Percentiles rank a stretch among this genome's conserved stretches.
Conservation (phyloP, 169 alveolate genomes). For the Amoebophrya sp. region DNA sequence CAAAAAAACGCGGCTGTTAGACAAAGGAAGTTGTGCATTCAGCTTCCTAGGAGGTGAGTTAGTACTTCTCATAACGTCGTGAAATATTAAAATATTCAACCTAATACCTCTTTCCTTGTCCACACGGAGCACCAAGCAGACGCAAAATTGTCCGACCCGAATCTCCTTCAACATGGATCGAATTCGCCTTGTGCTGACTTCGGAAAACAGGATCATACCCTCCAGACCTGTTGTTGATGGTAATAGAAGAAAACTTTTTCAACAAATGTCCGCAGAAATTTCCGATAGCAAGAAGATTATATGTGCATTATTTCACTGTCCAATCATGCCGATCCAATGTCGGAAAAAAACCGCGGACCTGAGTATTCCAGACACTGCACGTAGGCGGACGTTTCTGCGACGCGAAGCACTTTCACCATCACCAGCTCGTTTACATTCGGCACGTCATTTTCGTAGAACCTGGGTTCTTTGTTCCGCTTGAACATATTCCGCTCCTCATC, state of each 20-base stretch:
- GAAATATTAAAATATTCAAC: too few species aligned
- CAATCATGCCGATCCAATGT: too few species aligned
- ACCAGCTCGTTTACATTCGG: neutral
- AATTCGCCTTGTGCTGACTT: neutral
- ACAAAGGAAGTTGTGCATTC: too few species aligned
- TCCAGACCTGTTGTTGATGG: neutral
- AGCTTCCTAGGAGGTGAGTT: too few species aligned
- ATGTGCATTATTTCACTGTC: too few species aligned
- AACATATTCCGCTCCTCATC: neutral
- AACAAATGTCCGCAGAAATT: too few species aligned
- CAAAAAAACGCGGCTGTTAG: too few species aligned
- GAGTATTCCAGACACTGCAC: conserved; percentile 15
- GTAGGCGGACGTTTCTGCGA: neutral
- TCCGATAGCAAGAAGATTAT: too few species aligned
- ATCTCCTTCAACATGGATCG: neutral
- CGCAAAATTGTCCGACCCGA: neutral
- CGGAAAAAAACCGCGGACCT: too few species aligned
- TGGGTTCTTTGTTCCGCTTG: neutral
- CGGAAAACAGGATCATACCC: conserved; percentile 14
- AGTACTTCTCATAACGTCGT: too few species aligned
- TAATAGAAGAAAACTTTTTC: too few species aligned
- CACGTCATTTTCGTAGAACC: neutral
- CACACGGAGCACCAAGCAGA: neutral
- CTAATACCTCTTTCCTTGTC: neutral
- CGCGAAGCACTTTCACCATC: conserved; percentile 8